These are phyloP conservation scores for Harringtonia aguacate DNA, from an alignment of 2,329 filamentous ascomycete species.

Conservation along the genomic window DNA sequence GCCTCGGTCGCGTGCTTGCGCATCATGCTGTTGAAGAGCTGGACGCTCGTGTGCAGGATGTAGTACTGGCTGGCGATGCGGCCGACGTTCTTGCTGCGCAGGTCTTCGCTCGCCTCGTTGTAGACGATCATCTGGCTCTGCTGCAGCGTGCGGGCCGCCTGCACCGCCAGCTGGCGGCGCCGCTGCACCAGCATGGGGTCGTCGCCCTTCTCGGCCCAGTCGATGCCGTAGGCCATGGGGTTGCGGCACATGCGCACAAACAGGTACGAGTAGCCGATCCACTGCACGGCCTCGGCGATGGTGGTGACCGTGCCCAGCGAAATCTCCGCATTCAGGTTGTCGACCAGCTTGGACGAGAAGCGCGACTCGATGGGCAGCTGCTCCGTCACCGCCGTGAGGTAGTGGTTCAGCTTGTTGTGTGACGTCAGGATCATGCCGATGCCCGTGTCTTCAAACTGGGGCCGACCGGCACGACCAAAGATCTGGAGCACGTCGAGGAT, in stretches of 20 bases:
- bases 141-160: constrained; percentile 78
- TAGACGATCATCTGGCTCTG: constrained; percentile 98
- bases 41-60: constrained; percentile 82
- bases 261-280: constrained; percentile 95
- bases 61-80: constrained; percentile 97
- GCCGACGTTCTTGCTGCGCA: constrained; percentile 89
- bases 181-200: constrained; percentile 82
- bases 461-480: constrained; percentile 93
- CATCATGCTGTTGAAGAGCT: constrained; percentile 97
- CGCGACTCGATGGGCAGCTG: constrained; percentile 97
- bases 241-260: constrained; percentile 95
- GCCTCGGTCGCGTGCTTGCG: constrained; percentile 73
- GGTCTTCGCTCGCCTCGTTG: constrained; percentile 86
- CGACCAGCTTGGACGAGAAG: constrained; percentile 86
- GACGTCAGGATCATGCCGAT: constrained; percentile 98
- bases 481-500: constrained; percentile 97
- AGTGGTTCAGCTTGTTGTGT: constrained; percentile 85
- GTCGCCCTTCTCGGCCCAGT: constrained; percentile 81
- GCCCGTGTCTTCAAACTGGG: constrained; percentile 94
- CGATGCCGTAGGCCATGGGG: constrained; percentile 85
- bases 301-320: constrained; percentile 90
- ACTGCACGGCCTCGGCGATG: constrained; percentile 84
- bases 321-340: constrained; percentile 95
- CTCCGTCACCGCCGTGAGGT: constrained; percentile 84
- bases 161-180: constrained; percentile 73